Percentiles rank a stretch among this genome's conserved stretches.
These are phyloP conservation scores for Hymenoscyphus linearis DNA, from an alignment of 2,329 filamentous ascomycete genomes.

Conservation along the genomic window DNA sequence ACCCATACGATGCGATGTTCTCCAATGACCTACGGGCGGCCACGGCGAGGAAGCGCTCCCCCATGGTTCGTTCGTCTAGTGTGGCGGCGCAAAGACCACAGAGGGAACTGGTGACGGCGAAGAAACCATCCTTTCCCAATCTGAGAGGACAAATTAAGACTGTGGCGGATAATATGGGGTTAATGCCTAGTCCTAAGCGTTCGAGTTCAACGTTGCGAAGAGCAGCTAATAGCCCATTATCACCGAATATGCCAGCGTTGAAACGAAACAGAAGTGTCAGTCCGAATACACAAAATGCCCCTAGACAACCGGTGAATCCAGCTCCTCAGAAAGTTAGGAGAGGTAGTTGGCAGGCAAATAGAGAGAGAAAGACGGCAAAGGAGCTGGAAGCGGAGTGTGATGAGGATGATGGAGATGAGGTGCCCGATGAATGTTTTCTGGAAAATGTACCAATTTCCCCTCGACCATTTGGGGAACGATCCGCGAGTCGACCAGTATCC, in stretches of 20 bases:
- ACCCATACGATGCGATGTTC: slow-evolving; percentile 27
- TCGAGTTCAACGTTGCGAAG: slow-evolving; percentile 13
- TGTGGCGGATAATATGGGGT: slow-evolving; percentile 27
- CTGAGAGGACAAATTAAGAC: slow-evolving; percentile 25
- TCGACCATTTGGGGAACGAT: slow-evolving; percentile 52
- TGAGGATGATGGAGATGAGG: slow-evolving; percentile 70
- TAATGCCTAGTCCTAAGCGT: slow-evolving; percentile 23
- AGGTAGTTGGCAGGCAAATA: slow-evolving; percentile 63
- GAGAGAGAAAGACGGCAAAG: slow-evolving; percentile 59
- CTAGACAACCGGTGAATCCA: slow-evolving; percentile 21
- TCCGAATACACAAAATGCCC: slow-evolving; percentile 20
- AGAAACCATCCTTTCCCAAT: slow-evolving; percentile 23
- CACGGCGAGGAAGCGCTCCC: slow-evolving; percentile 22
- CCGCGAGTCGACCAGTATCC: slow-evolving; percentile 48
- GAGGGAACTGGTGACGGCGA: slow-evolving; percentile 28
- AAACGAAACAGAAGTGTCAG: slow-evolving; percentile 30
- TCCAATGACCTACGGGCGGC: slow-evolving; percentile 22
- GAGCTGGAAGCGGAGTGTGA: slow-evolving; percentile 73
- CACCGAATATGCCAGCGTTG: slow-evolving; percentile 19
- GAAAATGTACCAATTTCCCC: slow-evolving; percentile 82
- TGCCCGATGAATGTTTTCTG: slow-evolving; percentile 72
- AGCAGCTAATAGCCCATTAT: slow-evolving; percentile 24
- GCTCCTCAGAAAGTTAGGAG: slow-evolving; percentile 22
- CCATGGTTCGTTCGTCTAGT: slow-evolving; percentile 22
- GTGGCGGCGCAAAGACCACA: slow-evolving; percentile 18